Evolutionary conservation across 1,284 basidiomycete species (phyloP).

Genomic region (Cutaneotrichosporon arboriforme): DNA sequence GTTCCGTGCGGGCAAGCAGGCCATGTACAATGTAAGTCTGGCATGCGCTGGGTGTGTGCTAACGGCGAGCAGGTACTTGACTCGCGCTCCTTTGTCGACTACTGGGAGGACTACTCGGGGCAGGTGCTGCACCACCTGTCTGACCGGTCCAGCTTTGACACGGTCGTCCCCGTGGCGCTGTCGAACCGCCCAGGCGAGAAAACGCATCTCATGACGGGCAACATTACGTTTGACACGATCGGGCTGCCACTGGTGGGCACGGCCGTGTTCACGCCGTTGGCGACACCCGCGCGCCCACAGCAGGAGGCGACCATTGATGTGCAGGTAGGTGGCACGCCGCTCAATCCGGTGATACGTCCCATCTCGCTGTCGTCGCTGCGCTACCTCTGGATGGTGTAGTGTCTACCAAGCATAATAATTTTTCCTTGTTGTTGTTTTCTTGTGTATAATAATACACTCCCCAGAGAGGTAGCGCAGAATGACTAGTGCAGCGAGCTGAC

Average conservation of each 20-base stretch:
- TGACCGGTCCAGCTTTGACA: conserved; percentile 13
- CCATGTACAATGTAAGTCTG: conserved; percentile 14
- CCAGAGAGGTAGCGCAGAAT: neutral
- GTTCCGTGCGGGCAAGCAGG: conserved; percentile 7
- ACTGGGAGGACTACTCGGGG: conserved; percentile 16
- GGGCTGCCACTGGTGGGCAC: conserved; percentile 16
- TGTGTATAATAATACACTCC: neutral
- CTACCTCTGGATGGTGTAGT: conserved; percentile 12
- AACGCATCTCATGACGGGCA: conserved; percentile 12
- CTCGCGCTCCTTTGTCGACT: conserved; percentile 12
- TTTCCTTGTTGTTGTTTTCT: neutral
- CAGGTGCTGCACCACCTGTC: conserved; percentile 16
- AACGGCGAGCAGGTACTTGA: conserved; percentile 12
- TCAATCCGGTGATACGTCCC: conserved; percentile 13
- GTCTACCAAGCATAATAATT: neutral
- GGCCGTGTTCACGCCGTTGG: conserved; percentile 12
- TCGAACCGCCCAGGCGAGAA: conserved; percentile 3
- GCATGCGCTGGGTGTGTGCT: neutral
- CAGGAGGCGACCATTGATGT: conserved; percentile 15
- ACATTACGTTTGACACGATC: conserved; percentile 16
- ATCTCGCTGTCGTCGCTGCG: conserved; percentile 14
- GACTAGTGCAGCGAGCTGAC: neutral
- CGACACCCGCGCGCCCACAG: neutral
- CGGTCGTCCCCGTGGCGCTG: conserved; percentile 6
- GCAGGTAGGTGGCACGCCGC: conserved; percentile 18